phyloP scores from a whole-genome alignment of 768 basidiomycete species.

The Boletus rubroflammeus region DNA sequence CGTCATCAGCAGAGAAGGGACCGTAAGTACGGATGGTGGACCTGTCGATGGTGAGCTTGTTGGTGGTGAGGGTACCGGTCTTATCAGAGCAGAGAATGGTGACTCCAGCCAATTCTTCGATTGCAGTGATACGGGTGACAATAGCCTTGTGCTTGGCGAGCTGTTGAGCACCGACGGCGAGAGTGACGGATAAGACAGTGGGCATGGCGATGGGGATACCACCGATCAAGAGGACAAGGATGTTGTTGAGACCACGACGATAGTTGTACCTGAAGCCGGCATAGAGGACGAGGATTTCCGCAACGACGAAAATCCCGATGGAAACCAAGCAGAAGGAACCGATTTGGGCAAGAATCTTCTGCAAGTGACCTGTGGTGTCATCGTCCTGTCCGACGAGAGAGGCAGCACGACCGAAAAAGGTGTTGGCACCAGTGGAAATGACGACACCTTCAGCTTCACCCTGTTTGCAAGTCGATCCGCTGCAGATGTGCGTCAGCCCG shows the following conservation, averaged over 20 bases:
- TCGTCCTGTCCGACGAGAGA: constrained; percentile 97
- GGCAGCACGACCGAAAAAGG: constrained; percentile 98
- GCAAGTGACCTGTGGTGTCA: constrained; percentile 96
- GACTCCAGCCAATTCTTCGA: constrained; percentile 97
- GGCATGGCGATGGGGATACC: constrained; percentile 99
- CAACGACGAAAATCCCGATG: constrained; percentile 93
- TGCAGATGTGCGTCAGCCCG: constrained; percentile 24
- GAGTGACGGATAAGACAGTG: constrained; percentile 95
- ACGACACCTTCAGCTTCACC: constrained; percentile 99
- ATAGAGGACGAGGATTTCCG: constrained; percentile 93
- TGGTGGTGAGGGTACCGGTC: constrained; percentile 97
- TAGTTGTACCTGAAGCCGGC: constrained; percentile 88
- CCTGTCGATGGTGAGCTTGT: constrained; percentile 97
- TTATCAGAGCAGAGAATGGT: constrained; percentile 99
- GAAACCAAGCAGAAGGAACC: constrained; percentile 96
- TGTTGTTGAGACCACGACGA: constrained; percentile 94
- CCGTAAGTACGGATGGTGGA: constrained; percentile 89
- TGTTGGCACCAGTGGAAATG: constrained; percentile 96
- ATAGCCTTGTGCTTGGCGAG: constrained; percentile 99
- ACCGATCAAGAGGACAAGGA: constrained; percentile 98
- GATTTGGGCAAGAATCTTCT: constrained; percentile 97
- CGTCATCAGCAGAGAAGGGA: constrained; percentile 82
- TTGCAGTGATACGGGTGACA: constrained; percentile 98
- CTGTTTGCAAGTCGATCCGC: constrained; percentile 97
- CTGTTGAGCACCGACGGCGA: constrained; percentile 98